Base-by-base conservation (phyloP, 306 rosid species). In the Rosa multiflora region DNA sequence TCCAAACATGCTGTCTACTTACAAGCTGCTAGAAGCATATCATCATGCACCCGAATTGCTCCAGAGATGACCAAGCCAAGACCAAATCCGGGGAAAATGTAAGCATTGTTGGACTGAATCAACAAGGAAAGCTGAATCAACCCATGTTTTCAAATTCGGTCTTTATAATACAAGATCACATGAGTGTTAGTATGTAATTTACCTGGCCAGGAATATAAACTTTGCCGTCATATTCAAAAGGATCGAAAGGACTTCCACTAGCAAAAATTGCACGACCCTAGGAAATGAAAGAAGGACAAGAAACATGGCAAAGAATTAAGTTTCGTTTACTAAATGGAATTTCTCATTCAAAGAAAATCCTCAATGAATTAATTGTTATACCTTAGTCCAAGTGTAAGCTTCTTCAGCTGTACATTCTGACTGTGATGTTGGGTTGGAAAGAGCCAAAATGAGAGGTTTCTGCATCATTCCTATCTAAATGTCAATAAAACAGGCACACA, bases 361-460 rank as follows among this genome's bases (percentile, higher is more conserved):
- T 84, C 35, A 52, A 72, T 37, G 43, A 53, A 32, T 56, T 49
- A 12, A 53, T 70, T 32, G 74, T 42, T 40, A 67, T 86, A 93
- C 98, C 98, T 94, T 81, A 66, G 87, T 90, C 92, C 94, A 94
- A 10, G 85, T 79, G 73, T 94, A 94, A 77, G 97, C 96, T 86
- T 94, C 96, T 86, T 94, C 94, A 21, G 98, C 98, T 21, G 98
- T 94, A 82, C 98, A 94, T 87, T 94, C 97, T 10, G 98, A 91
- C 75, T 94, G 98, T 21, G 97, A 86, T 37, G 98, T 91, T 2
- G 98, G 98, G 81, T 94, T 91, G 76, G 98, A 94, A 67, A 94
- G 97, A 83, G 98, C 98, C 88, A 94, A 1, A 77, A 94, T 89
- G 84, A 94, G 87, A 81, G 98, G 98, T 88, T 84, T 89, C 98